phyloP scores from a whole-genome alignment of 148 eudicot species.

The Rhododendron mucronatum region DNA sequence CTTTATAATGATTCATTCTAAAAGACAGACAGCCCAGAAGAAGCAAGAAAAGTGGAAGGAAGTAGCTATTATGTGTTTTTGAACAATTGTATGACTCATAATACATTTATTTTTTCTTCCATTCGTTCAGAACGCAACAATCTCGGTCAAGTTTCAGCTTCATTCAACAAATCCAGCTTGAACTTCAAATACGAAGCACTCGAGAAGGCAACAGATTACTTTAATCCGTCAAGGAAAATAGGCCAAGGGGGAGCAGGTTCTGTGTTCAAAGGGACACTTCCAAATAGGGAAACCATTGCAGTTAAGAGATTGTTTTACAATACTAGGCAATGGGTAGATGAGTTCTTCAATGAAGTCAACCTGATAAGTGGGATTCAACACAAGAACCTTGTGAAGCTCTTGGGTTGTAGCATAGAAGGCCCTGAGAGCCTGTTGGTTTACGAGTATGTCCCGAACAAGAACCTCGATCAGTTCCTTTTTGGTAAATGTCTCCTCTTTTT shows the following conservation, averaged over 20 bases:
- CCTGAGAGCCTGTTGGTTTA: conserved; percentile 78
- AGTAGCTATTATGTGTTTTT: background rate
- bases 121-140: conserved; percentile 28
- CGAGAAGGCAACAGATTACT: conserved; percentile 55
- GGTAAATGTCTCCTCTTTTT: conserved; percentile 34
- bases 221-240: conserved; percentile 36
- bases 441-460: conserved; percentile 59
- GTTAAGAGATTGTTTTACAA: conserved; percentile 58
- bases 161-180: conserved; percentile 37
- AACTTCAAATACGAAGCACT: conserved; percentile 51
- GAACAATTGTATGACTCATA: background rate
- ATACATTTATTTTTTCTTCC: background rate
- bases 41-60: background rate
- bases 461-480: conserved; percentile 58
- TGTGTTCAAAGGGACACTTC: conserved; percentile 62
- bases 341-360: conserved; percentile 67
- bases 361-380: conserved; percentile 68
- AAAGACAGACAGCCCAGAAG: background rate
- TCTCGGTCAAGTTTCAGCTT: conserved; percentile 31
- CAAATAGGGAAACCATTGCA: conserved; percentile 43
- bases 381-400: conserved; percentile 66
- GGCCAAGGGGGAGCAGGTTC: conserved; percentile 76
- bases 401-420: conserved; percentile 68
- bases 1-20: background rate
- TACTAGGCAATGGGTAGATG: conserved; percentile 58